Percentiles rank a stretch among this genome's conserved stretches.
These are phyloP conservation scores for Pisolithus thermaeus DNA, from an alignment of 1,284 basidiomycete genomes.

Conservation along the genomic window DNA sequence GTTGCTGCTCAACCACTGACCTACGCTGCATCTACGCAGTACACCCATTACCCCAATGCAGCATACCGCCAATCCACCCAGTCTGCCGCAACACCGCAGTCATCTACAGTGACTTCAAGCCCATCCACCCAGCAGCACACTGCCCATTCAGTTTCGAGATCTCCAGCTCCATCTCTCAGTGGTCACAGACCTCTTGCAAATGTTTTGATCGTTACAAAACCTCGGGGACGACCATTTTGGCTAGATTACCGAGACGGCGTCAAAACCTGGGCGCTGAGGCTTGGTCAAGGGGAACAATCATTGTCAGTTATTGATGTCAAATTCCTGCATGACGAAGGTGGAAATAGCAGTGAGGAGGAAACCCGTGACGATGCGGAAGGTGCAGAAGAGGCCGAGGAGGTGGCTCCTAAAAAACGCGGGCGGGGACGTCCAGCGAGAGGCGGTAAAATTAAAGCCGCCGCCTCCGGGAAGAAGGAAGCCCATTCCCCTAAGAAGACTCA, in stretches of 20 bases:
- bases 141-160: conserved; percentile 33
- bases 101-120: conserved; percentile 14
- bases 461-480: conserved; percentile 20
- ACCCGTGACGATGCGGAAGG: conserved; percentile 27
- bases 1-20: conserved; percentile 26
- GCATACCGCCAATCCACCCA: conserved; percentile 35
- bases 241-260: conserved; percentile 62
- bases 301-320: conserved; percentile 47
- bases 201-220: conserved; percentile 49
- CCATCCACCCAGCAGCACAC: conserved; percentile 16
- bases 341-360: conserved; percentile 45
- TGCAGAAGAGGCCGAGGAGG: conserved; percentile 38
- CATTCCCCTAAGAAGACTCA: conserved; percentile 28
- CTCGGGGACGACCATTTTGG: conserved; percentile 48
- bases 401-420: conserved; percentile 32
- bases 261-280: conserved; percentile 58
- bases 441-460: conserved; percentile 27
- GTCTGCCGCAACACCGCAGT: conserved; percentile 16
- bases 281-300: conserved; percentile 47
- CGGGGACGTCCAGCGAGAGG: conserved; percentile 28
- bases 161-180: conserved; percentile 39
- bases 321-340: conserved; percentile 43
- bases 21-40: conserved; percentile 14
- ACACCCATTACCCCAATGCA: conserved; percentile 43
- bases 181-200: conserved; percentile 43